phyloP scores from a whole-genome alignment of 169 alveolate species.

The Plasmodium falciparum region DNA sequence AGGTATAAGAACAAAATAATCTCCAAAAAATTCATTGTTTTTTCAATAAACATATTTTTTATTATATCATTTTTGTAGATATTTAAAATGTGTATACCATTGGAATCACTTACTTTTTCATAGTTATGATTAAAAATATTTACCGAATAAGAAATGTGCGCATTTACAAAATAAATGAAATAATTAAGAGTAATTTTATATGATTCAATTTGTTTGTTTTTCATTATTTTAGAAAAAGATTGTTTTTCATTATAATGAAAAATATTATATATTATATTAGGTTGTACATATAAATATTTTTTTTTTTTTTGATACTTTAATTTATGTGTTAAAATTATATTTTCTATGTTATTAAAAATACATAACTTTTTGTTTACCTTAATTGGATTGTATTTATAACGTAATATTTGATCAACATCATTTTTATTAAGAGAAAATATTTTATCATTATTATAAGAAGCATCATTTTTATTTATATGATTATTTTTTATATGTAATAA shows the following conservation, averaged over 20 bases:
- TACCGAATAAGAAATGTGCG: slow-evolving; percentile 36
- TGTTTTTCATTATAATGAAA: slow-evolving; percentile 6
- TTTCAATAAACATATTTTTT: slow-evolving; percentile 50
- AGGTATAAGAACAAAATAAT: slow-evolving; percentile 24
- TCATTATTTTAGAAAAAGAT: slow-evolving; percentile 11
- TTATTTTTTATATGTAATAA: too few relatives aligned
- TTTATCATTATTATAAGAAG: too few relatives aligned
- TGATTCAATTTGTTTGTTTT: background rate
- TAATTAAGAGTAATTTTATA: slow-evolving; percentile 36
- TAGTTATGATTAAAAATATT: slow-evolving; percentile 33
- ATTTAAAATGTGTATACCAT: slow-evolving; percentile 25
- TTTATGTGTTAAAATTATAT: background rate
- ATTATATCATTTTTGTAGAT: slow-evolving; percentile 35
- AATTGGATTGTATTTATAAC: slow-evolving; percentile 9
- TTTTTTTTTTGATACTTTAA: slow-evolving; percentile 4
- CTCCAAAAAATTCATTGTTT: slow-evolving; percentile 50
- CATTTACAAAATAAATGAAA: slow-evolving; percentile 62
- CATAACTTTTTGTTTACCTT: slow-evolving; percentile 37
- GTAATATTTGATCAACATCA: slow-evolving; percentile 3
- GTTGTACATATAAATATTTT: slow-evolving; percentile 6
- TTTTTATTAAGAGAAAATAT: background rate
- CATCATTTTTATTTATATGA: too few relatives aligned
- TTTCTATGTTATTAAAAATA: slow-evolving; percentile 21
- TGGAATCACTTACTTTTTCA: slow-evolving; percentile 25
- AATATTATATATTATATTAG: slow-evolving; percentile 22